These are phyloP conservation scores for Colletotrichum spaethianum DNA, from an alignment of 2,329 filamentous ascomycete species.

Conservation along the genomic window DNA sequence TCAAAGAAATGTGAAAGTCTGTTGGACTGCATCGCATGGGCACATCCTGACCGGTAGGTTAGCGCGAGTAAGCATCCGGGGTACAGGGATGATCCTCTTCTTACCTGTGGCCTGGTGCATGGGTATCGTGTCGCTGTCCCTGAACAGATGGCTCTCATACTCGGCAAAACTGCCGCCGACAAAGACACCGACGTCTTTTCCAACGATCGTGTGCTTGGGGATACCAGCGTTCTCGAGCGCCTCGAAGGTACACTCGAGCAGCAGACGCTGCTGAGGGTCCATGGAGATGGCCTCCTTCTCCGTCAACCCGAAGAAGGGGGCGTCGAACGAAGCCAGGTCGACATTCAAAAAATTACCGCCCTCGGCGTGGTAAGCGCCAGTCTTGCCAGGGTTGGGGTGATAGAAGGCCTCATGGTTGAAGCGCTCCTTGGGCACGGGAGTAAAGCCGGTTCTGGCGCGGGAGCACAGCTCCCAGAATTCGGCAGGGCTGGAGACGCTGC, in stretches of 20 bases:
- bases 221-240: constrained; percentile 68
- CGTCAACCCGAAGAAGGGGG: constrained; percentile 67
- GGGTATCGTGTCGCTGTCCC: constrained; percentile 62
- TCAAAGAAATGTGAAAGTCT: constrained; percentile 70
- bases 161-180: constrained; percentile 63
- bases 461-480: constrained; percentile 63
- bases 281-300: constrained; percentile 65
- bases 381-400: constrained; percentile 60
- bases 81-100: constrained; percentile 43
- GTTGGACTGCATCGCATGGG: constrained; percentile 67
- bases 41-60: constrained; percentile 54
- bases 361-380: constrained; percentile 47
- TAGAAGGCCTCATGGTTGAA: constrained; percentile 61
- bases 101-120: constrained; percentile 67
- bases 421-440: constrained; percentile 59
- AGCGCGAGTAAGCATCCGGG: constrained; percentile 27
- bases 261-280: constrained; percentile 68
- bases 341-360: constrained; percentile 61
- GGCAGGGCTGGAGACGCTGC: constrained; percentile 56
- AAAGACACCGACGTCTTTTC: constrained; percentile 65
- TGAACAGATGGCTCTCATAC: constrained; percentile 61
- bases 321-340: constrained; percentile 64
- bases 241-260: constrained; percentile 69
- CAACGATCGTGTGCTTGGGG: constrained; percentile 61
- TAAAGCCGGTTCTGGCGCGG: constrained; percentile 57